A percentile compares a stretch with the other conserved stretches of the same genome.
These are phyloP conservation scores for Fusarium concolor DNA, from an alignment of 2,329 filamentous ascomycete genomes.

Conservation along the genomic window DNA sequence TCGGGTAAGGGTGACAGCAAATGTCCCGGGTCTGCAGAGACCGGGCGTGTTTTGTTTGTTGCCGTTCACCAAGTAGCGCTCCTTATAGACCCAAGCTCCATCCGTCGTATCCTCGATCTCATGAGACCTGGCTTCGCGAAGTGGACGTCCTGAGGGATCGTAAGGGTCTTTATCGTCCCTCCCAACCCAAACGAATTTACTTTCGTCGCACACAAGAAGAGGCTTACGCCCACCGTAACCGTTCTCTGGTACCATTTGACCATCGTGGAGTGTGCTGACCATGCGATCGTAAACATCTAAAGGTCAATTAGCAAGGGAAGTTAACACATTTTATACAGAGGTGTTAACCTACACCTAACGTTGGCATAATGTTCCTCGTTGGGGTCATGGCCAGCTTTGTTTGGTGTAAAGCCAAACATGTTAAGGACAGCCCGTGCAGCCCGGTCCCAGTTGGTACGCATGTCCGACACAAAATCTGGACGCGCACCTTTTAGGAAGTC, in stretches of 20 bases:
- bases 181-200: conserved; percentile 1
- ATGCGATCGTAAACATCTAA: conserved; percentile 3
- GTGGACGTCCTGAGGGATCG: background rate
- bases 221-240: conserved; percentile 7
- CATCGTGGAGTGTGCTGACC: background rate
- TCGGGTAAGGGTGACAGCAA: background rate
- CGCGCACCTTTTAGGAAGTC: background rate
- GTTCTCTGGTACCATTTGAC: background rate
- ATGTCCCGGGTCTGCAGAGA: background rate
- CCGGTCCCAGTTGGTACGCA: background rate
- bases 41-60: background rate
- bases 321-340: rapidly evolving
- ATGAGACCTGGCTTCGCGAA: background rate
- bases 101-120: background rate
- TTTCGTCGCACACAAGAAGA: background rate
- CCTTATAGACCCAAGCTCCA: conserved; percentile 6
- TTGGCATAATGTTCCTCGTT: conserved; percentile 3
- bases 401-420: conserved; percentile 8
- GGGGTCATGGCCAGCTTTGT: background rate
- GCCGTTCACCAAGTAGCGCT: background rate
- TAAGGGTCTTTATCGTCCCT: conserved; percentile 1
- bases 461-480: background rate
- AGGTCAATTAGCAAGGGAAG: background rate
- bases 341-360: background rate
- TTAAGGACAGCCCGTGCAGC: background rate